Conservation (phyloP, 2,329 filamentous ascomycete genomes). For the Juglanconis oblonga region DNA sequence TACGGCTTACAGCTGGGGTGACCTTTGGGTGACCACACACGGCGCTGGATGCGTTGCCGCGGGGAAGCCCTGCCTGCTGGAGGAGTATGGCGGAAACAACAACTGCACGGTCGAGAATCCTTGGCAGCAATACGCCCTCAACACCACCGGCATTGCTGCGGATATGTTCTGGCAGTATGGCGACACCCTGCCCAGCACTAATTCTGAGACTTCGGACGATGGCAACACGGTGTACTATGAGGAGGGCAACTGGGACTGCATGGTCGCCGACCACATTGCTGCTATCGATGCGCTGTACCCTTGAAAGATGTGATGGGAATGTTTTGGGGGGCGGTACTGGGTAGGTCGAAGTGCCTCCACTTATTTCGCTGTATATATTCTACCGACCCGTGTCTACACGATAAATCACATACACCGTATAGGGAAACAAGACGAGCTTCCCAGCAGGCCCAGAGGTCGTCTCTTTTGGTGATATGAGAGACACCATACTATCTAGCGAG, state of each 20-base stretch:
- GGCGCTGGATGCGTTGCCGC: conserved; percentile 18
- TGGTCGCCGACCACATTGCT: conserved; percentile 19
- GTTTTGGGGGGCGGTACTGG: not conserved
- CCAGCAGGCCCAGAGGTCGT: not conserved
- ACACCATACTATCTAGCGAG: too few species aligned
- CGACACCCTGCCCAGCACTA: conserved; percentile 18
- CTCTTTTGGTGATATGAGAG: not conserved
- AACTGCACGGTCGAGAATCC: conserved; percentile 20
- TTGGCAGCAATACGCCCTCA: conserved; percentile 20
- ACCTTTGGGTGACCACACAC: conserved; percentile 20
- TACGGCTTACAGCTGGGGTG: conserved; percentile 17
- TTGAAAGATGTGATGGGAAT: not conserved
- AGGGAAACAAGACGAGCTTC: not conserved
- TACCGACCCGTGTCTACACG: not conserved
- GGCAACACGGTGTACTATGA: conserved; percentile 21
- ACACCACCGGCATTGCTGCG: conserved; percentile 18
- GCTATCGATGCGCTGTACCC: conserved; percentile 18
- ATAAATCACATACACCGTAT: not conserved
- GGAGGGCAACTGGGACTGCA: conserved; percentile 19
- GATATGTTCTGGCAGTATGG: conserved; percentile 23
- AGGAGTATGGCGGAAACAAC: conserved; percentile 19
- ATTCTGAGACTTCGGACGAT: conserved; percentile 18
- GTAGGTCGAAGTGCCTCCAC: not conserved
- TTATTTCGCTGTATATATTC: not conserved
- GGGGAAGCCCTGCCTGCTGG: conserved; percentile 20